These are phyloP conservation scores for Blastobotrys chiropterorum DNA, from an alignment of 805 yeast species.

Conservation along the genomic window DNA sequence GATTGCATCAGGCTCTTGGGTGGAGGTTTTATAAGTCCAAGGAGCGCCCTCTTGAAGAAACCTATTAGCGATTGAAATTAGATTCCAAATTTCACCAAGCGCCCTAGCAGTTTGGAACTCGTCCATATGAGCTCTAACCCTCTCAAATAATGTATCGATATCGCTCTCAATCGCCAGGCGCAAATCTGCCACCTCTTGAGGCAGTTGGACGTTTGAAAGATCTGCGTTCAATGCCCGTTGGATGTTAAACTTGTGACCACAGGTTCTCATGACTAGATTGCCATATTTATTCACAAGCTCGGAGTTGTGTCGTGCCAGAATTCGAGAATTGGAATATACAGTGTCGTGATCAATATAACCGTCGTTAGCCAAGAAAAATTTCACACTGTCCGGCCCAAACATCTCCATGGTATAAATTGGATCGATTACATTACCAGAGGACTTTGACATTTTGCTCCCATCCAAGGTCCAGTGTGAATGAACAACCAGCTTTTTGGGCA, in stretches of 20 bases:
- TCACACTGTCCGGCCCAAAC: conserved; percentile 56
- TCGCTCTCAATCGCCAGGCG: conserved; percentile 9
- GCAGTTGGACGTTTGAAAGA: conserved; percentile 1
- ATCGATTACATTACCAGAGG: conserved; percentile 89
- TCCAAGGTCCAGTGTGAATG: conserved; percentile 93
- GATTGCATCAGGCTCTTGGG: conserved; percentile 42
- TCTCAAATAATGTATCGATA: conserved; percentile 33
- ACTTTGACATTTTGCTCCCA: conserved; percentile 91
- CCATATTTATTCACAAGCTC: conserved; percentile 77
- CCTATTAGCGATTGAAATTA: conserved; percentile 54
- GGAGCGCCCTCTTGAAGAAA: conserved; percentile 69
- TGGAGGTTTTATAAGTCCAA: conserved; percentile 48
- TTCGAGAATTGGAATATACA: conserved; percentile 66
- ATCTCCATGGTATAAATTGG: conserved; percentile 59
- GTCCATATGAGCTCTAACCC: too few relatives aligned
- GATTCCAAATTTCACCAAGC: conserved; percentile 51
- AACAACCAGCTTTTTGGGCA: conserved; percentile 73
- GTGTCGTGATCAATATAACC: conserved; percentile 73
- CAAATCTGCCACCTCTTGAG: background rate
- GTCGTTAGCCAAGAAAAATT: conserved; percentile 71
- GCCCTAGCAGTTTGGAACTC: conserved; percentile 52
- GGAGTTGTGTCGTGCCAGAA: conserved; percentile 33
- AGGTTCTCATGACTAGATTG: conserved; percentile 66
- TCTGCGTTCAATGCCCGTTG: conserved; percentile 33
- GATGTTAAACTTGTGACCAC: conserved; percentile 63